phyloP scores from a whole-genome alignment of 805 yeast genomes.

The Scheffersomyces coipomensis region DNA sequence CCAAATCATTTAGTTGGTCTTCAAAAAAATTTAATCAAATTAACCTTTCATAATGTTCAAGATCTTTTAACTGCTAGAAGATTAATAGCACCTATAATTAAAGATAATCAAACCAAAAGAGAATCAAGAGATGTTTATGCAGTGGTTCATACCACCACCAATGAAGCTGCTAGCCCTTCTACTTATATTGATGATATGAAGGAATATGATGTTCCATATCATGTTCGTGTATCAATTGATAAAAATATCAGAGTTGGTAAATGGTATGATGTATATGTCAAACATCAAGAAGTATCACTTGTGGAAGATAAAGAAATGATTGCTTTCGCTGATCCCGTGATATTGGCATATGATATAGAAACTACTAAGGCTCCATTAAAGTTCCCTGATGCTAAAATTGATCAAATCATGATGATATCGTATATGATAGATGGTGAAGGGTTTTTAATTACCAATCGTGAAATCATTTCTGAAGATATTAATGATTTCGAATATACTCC shows the following conservation, averaged over 20 bases:
- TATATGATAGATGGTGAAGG: slow-evolving; percentile 99
- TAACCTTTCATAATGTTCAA: slow-evolving; percentile 70
- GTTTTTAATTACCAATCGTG: slow-evolving; percentile 87
- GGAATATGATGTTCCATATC: slow-evolving; percentile 96
- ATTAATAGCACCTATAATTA: slow-evolving; percentile 63
- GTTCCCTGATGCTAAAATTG: slow-evolving; percentile 88
- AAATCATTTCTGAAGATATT: slow-evolving; percentile 90
- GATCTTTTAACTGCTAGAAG: slow-evolving; percentile 78
- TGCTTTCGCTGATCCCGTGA: slow-evolving; percentile 97
- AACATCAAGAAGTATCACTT: slow-evolving; percentile 52
- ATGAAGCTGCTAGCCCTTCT: slow-evolving; percentile 48
- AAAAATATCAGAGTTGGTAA: slow-evolving; percentile 85
- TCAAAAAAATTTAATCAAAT: slow-evolving; percentile 58
- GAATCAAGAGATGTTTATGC: slow-evolving; percentile 69
- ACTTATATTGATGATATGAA: slow-evolving; percentile 74
- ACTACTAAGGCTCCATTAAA: slow-evolving; percentile 95
- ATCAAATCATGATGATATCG: slow-evolving; percentile 98
- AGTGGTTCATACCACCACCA: slow-evolving; percentile 34
- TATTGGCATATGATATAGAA: slow-evolving; percentile 95
- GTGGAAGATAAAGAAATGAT: slow-evolving; percentile 69
- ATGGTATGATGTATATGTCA: slow-evolving; percentile 84
- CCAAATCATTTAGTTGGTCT: slow-evolving; percentile 88
- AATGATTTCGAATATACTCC: slow-evolving; percentile 98
- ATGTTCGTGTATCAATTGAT: slow-evolving; percentile 95
- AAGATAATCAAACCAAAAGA: slow-evolving; percentile 59